phyloP scores from a whole-genome alignment of 148 eudicot genomes.

The Rhododendron ferrugineum region DNA sequence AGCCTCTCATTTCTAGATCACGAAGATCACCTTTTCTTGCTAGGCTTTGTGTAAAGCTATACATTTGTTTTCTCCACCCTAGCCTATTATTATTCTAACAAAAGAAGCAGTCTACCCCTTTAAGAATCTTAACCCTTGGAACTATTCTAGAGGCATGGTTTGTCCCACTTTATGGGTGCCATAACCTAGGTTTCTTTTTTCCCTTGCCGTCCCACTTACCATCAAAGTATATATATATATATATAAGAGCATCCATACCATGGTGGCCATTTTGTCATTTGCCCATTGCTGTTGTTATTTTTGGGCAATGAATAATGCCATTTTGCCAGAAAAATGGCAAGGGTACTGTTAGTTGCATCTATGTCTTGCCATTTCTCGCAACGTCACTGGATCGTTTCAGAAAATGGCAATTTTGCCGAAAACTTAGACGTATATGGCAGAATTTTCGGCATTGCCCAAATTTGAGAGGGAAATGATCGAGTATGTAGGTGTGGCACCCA shows the following conservation, averaged over 20 bases:
- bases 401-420: no score
- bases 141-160: neutral
- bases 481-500: no score
- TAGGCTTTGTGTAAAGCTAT: neutral
- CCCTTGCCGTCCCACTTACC: neutral
- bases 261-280: neutral
- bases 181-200: neutral
- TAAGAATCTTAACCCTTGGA: conserved; percentile 15
- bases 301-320: neutral
- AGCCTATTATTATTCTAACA: neutral
- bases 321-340: neutral
- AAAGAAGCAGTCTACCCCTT: conserved; percentile 5
- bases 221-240: neutral
- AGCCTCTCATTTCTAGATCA: conserved; percentile 1
- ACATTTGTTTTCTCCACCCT: neutral
- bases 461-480: no score
- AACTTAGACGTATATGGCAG: neutral
- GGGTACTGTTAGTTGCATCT: no score
- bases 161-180: conserved; percentile 14
- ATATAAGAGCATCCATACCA: neutral
- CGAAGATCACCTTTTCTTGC: neutral
- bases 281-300: neutral
- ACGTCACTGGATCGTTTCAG: neutral
- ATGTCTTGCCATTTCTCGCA: neutral
- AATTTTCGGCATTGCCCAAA: no score